A percentile compares a stretch with the other conserved stretches of the same genome.
These are phyloP conservation scores for Lactarius deliciosus DNA, from an alignment of 768 basidiomycete species.

Conservation along the genomic window DNA sequence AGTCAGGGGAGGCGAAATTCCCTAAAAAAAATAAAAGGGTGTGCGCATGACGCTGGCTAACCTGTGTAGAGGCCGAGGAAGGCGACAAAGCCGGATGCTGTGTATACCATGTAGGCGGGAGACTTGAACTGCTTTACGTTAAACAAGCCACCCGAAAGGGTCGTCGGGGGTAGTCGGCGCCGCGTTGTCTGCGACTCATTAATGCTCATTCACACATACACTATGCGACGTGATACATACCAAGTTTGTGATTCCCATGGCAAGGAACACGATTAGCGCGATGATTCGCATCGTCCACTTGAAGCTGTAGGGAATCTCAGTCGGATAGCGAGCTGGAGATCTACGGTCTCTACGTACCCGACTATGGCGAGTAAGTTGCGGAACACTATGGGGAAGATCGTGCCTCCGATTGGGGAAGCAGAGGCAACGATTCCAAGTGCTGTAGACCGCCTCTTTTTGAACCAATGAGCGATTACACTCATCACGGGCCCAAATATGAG, in stretches of 20 bases:
- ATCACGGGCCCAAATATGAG: conserved; percentile 62
- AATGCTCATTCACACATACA: neutral
- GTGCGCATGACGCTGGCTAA: neutral
- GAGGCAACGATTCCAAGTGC: conserved; percentile 63
- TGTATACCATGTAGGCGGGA: conserved; percentile 56
- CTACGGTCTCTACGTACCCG: conserved; percentile 43
- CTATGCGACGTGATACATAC: conserved; percentile 33
- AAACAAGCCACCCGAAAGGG: conserved; percentile 56
- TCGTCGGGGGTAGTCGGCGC: conserved; percentile 54
- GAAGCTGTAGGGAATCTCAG: conserved; percentile 48
- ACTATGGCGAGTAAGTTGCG: conserved; percentile 53
- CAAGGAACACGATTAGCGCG: conserved; percentile 57
- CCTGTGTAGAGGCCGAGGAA: conserved; percentile 68
- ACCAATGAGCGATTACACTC: conserved; percentile 71
- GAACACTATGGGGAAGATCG: conserved; percentile 60
- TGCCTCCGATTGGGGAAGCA: conserved; percentile 70
- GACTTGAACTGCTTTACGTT: conserved; percentile 58
- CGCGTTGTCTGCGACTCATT: conserved; percentile 34
- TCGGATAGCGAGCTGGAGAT: neutral
- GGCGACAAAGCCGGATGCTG: conserved; percentile 50
- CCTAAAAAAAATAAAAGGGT: too few species aligned
- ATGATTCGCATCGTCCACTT: conserved; percentile 74
- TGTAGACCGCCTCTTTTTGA: conserved; percentile 53
- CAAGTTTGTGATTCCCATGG: conserved; percentile 56
- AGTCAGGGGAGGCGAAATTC: neutral